Evolutionary conservation across 1,139 yeast genomes (phyloP).

Genomic region (Meyerozyma carpophila): DNA sequence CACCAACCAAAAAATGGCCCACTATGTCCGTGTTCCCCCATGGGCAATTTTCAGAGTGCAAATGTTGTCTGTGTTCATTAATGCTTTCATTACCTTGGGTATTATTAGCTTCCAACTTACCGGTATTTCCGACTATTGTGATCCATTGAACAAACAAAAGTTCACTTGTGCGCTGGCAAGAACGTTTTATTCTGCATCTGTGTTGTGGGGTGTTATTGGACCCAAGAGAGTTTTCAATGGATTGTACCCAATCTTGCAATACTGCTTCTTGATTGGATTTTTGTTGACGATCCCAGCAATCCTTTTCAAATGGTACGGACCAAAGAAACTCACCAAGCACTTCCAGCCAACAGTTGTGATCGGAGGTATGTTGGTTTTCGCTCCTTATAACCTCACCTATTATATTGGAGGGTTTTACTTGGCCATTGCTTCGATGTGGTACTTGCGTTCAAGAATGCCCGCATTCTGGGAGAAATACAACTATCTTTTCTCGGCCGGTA

Average conservation of each 20-base stretch:
- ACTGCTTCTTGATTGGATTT: constrained; percentile 51
- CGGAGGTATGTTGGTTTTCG: constrained; percentile 41
- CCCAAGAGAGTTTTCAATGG: constrained; percentile 51
- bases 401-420: constrained; percentile 46
- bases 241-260: constrained; percentile 44
- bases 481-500: constrained; percentile 46
- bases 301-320: constrained; percentile 30
- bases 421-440: constrained; percentile 47
- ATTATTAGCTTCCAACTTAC: constrained; percentile 49
- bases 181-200: constrained; percentile 48
- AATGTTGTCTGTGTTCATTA: constrained; percentile 37
- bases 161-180: constrained; percentile 46
- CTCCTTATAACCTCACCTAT: constrained; percentile 55
- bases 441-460: constrained; percentile 41
- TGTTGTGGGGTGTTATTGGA: constrained; percentile 64
- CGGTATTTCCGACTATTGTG: constrained; percentile 44
- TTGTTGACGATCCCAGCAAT: constrained; percentile 40
- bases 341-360: constrained; percentile 46
- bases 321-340: constrained; percentile 22
- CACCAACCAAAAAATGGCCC: constrained; percentile 54
- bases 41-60: constrained; percentile 58
- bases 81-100: constrained; percentile 47
- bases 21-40: constrained; percentile 58
- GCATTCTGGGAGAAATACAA: constrained; percentile 65
- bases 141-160: constrained; percentile 29